Conservation (phyloP, 805 yeast species). For the Citeromyces matritensis region DNA sequence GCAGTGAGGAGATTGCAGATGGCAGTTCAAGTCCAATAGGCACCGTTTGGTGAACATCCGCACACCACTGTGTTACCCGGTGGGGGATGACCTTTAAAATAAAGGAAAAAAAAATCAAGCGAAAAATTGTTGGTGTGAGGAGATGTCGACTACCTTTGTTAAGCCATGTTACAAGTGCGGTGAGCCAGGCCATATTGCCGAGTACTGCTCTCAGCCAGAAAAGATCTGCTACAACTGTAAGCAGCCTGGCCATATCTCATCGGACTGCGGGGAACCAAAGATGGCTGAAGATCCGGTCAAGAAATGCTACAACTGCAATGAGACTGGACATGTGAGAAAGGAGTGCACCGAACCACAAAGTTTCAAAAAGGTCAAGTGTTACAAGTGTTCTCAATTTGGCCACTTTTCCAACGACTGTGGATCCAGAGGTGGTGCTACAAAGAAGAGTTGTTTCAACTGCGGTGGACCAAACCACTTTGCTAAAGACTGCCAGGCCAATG, state of each 20-base stretch:
- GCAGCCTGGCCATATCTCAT: constrained; percentile 79
- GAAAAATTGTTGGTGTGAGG: not conserved
- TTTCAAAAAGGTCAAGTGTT: constrained; percentile 48
- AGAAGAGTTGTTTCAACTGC: constrained; percentile 64
- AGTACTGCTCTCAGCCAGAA: constrained; percentile 71
- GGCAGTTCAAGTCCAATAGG: too few relatives aligned
- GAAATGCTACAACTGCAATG: constrained; percentile 90
- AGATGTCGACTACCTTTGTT: too few relatives aligned
- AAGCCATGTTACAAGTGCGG: constrained; percentile 90
- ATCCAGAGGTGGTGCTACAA: constrained; percentile 7
- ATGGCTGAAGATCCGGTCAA: constrained; percentile 59
- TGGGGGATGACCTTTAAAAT: not conserved
- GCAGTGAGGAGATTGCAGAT: too few relatives aligned
- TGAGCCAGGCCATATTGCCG: constrained; percentile 82
- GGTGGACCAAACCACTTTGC: constrained; percentile 92
- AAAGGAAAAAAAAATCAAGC: not conserved
- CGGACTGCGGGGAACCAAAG: constrained; percentile 80
- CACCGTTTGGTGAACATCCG: too few relatives aligned
- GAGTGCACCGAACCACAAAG: constrained; percentile 60
- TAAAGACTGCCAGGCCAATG: constrained; percentile 66
- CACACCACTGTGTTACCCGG: too few relatives aligned
- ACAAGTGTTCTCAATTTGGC: constrained; percentile 64
- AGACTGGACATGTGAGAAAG: constrained; percentile 75
- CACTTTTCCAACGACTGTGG: constrained; percentile 31
- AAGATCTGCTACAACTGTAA: constrained; percentile 89